Base-by-base conservation (phyloP, 108 stramenopile genomes). In the Aureococcus anophagefferens region DNA sequence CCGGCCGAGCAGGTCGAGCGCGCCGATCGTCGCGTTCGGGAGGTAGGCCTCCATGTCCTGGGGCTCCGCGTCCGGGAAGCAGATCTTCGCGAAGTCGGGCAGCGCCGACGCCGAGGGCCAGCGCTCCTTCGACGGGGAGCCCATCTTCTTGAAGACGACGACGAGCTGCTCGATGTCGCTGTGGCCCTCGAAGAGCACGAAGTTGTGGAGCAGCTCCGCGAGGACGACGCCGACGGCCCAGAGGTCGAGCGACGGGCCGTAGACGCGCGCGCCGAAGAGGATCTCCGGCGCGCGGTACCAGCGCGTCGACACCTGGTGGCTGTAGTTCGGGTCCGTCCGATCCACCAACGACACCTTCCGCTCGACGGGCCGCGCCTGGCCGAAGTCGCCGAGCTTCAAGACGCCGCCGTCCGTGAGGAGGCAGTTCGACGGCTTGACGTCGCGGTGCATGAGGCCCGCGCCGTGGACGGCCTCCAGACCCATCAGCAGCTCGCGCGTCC, bases 211-310 rank as follows among this genome's bases (percentile, higher is more conserved):
- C 59, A 83, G 59, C 67, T 85, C 84, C 35, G 79, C 85, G 30
- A 86, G 21, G 46, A 86, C 80, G 78, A 82, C 84, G 14, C 85
- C 85, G 1, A 75, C 59, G 30, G 85, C 84, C 83, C 85, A 86
- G 18, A 84, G 46, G 66, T 86, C 85, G 5, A 86, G 59, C 14
- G 80, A 35, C 3, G 76, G 44, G 18, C 34, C 46, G 64, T 86
- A 85, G 32, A 30, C 44, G 30, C 63, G 51, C 59, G 73, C 70
- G 21, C 84, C 84, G 63, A 83, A 46, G 7, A 85, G 73, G 29
- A 86, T 70, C 82, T 86, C 85, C 5, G 85, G 85, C 17, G 82
- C 71, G 5, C 85, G 76, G 69, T 84, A 86, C 84, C 81, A 82
- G 11, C 80, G 70, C 11, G 84, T 85, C 17, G 79, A 80, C 59